A percentile compares a stretch with the other conserved stretches of the same genome.
These are phyloP conservation scores for Phytophthora parvispora DNA, from an alignment of 352 stramenopile species.

Conservation along the genomic window DNA sequence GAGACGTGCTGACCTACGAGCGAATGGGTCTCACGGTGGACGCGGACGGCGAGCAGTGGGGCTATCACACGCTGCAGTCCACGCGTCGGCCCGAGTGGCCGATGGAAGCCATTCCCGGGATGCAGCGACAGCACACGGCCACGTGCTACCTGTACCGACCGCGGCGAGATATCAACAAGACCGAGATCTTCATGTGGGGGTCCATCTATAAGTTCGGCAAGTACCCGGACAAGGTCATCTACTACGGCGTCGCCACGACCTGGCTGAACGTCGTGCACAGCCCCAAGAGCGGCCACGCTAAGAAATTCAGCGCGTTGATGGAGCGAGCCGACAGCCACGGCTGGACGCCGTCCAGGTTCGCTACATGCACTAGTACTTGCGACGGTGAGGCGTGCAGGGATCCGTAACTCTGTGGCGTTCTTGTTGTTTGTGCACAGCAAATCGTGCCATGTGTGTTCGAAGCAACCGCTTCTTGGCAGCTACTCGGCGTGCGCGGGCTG, in stretches of 20 bases:
- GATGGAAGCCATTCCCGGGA: slow-evolving; percentile 24
- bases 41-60: slow-evolving; percentile 29
- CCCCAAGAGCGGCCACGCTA: slow-evolving; percentile 38
- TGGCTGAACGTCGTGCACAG: slow-evolving; percentile 46
- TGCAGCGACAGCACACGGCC: slow-evolving; percentile 36
- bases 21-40: slow-evolving; percentile 41
- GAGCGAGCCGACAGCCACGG: slow-evolving; percentile 24
- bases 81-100: slow-evolving; percentile 44
- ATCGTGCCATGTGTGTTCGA: slow-evolving; percentile 46
- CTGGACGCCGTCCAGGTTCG: slow-evolving; percentile 31
- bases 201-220: slow-evolving; percentile 42
- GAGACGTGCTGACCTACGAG: slow-evolving; percentile 45
- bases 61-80: slow-evolving; percentile 43
- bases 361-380: slow-evolving; percentile 1
- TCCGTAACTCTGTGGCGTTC: not conserved
- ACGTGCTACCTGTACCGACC: slow-evolving; percentile 42
- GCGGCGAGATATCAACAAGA: slow-evolving; percentile 32
- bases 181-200: slow-evolving; percentile 45
- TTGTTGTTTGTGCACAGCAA: slow-evolving; percentile 21
- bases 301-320: slow-evolving; percentile 42
- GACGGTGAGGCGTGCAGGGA: slow-evolving; percentile 10
- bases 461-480: slow-evolving; percentile 22
- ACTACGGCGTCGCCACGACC: slow-evolving; percentile 40
- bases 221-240: slow-evolving; percentile 38
- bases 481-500: slow-evolving; percentile 40